A percentile compares a stretch with the other conserved stretches of the same genome.
phyloP scores from a whole-genome alignment of 345 rosid species.

The Hibiscus tridactylites region DNA sequence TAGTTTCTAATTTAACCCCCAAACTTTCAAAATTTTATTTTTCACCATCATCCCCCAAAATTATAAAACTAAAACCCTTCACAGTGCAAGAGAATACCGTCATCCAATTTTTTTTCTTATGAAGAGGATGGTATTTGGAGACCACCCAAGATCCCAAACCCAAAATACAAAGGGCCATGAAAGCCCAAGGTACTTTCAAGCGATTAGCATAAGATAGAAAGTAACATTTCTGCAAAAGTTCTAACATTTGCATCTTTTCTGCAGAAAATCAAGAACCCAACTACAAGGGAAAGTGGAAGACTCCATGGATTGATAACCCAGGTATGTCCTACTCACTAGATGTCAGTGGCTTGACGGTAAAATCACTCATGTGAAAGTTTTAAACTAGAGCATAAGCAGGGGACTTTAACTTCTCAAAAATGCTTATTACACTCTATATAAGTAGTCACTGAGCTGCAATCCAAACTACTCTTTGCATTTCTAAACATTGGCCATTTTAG shows the following conservation, averaged over 20 bases:
- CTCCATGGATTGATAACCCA: too few species aligned
- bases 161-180: constrained; percentile 72
- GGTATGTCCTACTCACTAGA: constrained; percentile 2
- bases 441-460: not conserved
- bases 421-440: not conserved
- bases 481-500: not conserved
- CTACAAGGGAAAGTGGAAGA: too few species aligned
- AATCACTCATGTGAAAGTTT: not conserved
- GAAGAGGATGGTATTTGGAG: constrained; percentile 71
- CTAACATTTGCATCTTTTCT: not conserved
- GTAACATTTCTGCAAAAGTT: constrained; percentile 2
- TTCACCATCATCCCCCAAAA: too few species aligned
- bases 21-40: too few species aligned
- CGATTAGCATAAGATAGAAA: not conserved
- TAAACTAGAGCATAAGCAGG: not conserved
- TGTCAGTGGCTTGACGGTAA: constrained; percentile 2
- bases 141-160: constrained; percentile 60
- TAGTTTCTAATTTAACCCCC: too few species aligned
- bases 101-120: constrained; percentile 6
- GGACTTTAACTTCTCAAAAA: not conserved
- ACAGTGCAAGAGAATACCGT: too few species aligned
- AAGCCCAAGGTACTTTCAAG: constrained; percentile 46
- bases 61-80: too few species aligned
- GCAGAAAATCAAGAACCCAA: too few species aligned
- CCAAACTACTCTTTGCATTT: not conserved